These are phyloP conservation scores for Fragosphaeria purpurea DNA, from an alignment of 2,329 filamentous ascomycete species.

Conservation along the genomic window DNA sequence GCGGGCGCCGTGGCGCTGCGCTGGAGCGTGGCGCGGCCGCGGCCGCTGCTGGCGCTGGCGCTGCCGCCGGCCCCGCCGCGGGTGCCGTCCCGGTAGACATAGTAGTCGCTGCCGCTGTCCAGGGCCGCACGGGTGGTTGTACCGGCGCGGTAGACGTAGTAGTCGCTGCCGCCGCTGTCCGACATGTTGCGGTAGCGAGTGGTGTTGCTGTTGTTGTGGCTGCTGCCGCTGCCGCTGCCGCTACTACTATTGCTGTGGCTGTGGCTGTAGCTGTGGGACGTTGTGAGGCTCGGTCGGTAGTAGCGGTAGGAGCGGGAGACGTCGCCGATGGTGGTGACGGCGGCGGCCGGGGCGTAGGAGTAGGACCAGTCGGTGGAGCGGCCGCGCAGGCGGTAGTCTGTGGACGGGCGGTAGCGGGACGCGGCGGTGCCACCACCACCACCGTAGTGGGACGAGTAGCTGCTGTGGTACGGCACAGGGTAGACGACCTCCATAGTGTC, in stretches of 20 bases:
- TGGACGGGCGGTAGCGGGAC: not conserved
- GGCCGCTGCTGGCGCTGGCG: slow-evolving; percentile 2
- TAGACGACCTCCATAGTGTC: slow-evolving; percentile 76
- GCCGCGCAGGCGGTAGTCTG: no score
- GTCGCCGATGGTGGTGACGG: not conserved
- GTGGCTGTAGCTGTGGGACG: not conserved
- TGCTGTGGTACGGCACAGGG: slow-evolving; percentile 23
- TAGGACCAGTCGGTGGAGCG: not conserved
- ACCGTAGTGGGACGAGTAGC: slow-evolving; percentile 25
- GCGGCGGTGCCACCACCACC: slow-evolving; percentile 23
- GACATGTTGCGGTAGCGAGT: slow-evolving; percentile 5
- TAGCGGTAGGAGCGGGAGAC: not conserved
- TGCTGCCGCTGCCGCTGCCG: no score
- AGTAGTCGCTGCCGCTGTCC: slow-evolving; percentile 5
- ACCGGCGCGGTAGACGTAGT: not conserved
- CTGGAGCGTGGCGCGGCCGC: slow-evolving; percentile 6
- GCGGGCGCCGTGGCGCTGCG: slow-evolving; percentile 8
- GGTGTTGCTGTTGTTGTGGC: not conserved
- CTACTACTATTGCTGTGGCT: not conserved
- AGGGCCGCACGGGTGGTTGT: no score
- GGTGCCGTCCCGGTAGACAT: not conserved
- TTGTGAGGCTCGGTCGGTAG: no score
- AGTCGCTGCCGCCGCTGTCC: not conserved
- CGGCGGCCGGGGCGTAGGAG: slow-evolving; percentile 1
- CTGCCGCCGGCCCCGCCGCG: no score